Percentiles rank a stretch among this genome's conserved stretches.
These are phyloP conservation scores for Cladophialophora immunda DNA, from an alignment of 2,329 filamentous ascomycete species.

Conservation along the genomic window DNA sequence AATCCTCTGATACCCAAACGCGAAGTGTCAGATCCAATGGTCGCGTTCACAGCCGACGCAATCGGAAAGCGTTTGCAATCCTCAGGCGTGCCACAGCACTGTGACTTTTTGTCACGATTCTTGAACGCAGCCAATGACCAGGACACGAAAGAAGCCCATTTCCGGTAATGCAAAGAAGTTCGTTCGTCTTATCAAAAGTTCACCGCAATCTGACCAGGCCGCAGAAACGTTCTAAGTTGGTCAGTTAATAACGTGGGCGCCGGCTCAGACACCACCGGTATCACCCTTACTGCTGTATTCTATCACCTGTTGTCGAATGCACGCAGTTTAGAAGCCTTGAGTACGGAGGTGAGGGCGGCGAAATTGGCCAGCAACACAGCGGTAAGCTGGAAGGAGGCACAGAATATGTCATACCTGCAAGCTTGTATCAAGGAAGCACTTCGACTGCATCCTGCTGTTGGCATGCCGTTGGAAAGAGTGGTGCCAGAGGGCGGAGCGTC, in stretches of 20 bases:
- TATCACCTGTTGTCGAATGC: not conserved
- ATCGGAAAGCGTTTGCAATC: not conserved
- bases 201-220: not conserved
- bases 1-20: slow-evolving; percentile 43
- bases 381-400: slow-evolving; percentile 38
- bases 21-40: slow-evolving; percentile 4
- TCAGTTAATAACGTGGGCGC: slow-evolving; percentile 57
- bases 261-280: slow-evolving; percentile 80
- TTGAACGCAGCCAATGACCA: slow-evolving; percentile 5
- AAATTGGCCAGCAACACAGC: not conserved
- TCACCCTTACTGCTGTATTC: slow-evolving; percentile 59
- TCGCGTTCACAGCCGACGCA: slow-evolving; percentile 12
- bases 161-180: too few relatives aligned
- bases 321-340: not conserved
- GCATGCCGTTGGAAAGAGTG: slow-evolving; percentile 45
- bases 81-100: not conserved
- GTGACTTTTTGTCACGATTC: not conserved
- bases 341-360: not conserved
- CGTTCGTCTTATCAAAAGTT: too few relatives aligned
- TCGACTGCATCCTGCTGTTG: slow-evolving; percentile 47
- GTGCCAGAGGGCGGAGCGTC: slow-evolving; percentile 43
- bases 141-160: slow-evolving; percentile 8
- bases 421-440: slow-evolving; percentile 49
- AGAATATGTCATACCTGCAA: slow-evolving; percentile 43
- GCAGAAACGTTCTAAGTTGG: not conserved